Evolutionary conservation across 2,329 filamentous ascomycete species (phyloP).

Genomic region (Stachybotrys echinatus): DNA sequence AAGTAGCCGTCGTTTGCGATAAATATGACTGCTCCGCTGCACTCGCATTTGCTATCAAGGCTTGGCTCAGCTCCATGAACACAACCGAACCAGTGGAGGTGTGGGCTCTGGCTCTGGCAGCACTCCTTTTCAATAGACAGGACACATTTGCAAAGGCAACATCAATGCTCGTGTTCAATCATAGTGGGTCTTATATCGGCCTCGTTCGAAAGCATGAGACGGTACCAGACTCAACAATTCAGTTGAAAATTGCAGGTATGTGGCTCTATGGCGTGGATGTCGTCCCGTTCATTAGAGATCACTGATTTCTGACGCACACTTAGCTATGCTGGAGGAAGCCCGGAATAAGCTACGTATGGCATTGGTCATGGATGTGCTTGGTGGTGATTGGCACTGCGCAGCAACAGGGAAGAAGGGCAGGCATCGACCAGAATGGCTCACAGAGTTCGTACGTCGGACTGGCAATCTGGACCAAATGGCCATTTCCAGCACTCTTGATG

Average conservation of each 20-base stretch:
- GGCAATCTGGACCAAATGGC: not conserved
- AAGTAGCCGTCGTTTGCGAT: conserved; percentile 17
- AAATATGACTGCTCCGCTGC: conserved; percentile 16
- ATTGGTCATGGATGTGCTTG: not conserved
- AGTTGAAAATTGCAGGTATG: not conserved
- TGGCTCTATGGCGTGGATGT: too few relatives aligned
- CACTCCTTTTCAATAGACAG: not conserved
- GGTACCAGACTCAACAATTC: not conserved
- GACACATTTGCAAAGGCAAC: not conserved
- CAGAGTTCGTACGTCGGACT: not conserved
- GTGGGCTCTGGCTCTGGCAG: not conserved
- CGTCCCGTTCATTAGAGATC: not conserved
- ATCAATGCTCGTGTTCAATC: not conserved
- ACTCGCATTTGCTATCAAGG: conserved; percentile 1
- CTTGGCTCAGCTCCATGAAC: not conserved
- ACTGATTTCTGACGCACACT: not conserved
- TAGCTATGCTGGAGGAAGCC: not conserved
- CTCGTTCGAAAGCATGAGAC: not conserved
- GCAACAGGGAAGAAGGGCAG: not conserved
- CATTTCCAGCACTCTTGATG: not conserved
- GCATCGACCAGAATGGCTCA: not conserved
- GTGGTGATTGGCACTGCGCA: not conserved
- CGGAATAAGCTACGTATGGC: not conserved
- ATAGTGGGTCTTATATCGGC: not conserved
- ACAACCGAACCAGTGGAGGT: not conserved